Evolutionary conservation across 768 basidiomycete species (phyloP).

Genomic region (Boletus reticuloceps): DNA sequence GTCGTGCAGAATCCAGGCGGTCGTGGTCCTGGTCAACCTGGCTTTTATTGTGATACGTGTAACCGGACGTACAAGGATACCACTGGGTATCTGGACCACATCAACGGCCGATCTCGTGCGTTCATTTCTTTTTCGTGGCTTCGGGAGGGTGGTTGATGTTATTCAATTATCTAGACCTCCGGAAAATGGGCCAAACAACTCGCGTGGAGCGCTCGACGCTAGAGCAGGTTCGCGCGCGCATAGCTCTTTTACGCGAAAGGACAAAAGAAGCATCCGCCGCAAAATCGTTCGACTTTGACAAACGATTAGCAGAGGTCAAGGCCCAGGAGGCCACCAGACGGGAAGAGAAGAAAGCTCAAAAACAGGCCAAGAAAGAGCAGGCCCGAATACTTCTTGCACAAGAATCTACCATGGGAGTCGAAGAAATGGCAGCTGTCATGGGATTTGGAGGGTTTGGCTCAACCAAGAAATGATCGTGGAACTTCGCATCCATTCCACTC

Average conservation of each 20-base stretch:
- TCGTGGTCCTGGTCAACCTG: conserved; percentile 85
- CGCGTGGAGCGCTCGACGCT: conserved; percentile 87
- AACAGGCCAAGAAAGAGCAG: conserved; percentile 75
- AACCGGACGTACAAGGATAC: conserved; percentile 92
- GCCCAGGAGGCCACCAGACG: conserved; percentile 66
- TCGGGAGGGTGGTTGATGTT: background rate
- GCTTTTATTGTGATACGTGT: conserved; percentile 93
- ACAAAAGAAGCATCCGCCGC: conserved; percentile 80
- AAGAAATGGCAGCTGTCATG: conserved; percentile 81
- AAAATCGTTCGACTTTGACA: conserved; percentile 93
- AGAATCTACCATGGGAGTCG: conserved; percentile 44
- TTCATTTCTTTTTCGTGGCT: conserved; percentile 16
- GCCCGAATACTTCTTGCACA: conserved; percentile 63
- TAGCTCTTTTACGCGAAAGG: conserved; percentile 82
- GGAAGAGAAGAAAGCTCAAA: conserved; percentile 73
- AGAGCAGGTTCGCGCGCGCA: conserved; percentile 88
- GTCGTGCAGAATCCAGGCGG: conserved; percentile 84
- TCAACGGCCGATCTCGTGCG: conserved; percentile 92
- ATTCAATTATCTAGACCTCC: conserved; percentile 60
- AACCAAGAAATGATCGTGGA: conserved; percentile 64
- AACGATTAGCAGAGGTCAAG: conserved; percentile 80
- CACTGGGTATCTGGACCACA: conserved; percentile 90
- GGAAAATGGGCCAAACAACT: conserved; percentile 94
- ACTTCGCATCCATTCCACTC: background rate
- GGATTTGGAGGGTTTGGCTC: conserved; percentile 90